Evolutionary conservation across 2,329 filamentous ascomycete species (phyloP).

Genomic region (Calonectria naviculata): DNA sequence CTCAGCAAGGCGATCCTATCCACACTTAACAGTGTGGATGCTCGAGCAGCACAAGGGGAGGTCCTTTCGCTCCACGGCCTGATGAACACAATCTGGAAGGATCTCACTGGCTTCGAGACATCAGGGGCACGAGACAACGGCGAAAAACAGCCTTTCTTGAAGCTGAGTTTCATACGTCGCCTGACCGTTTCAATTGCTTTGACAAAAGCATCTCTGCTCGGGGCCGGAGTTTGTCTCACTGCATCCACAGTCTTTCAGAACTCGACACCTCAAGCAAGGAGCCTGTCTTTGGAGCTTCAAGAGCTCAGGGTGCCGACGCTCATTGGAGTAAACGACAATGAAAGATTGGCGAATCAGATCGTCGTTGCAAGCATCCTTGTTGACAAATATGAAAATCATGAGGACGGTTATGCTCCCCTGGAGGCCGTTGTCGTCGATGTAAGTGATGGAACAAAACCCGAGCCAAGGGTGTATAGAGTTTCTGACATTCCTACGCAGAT

Average conservation of each 20-base stretch:
- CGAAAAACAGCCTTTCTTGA: slow-evolving; percentile 43
- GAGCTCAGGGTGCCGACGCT: slow-evolving; percentile 73
- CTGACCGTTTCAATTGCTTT: slow-evolving; percentile 66
- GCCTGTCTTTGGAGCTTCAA: slow-evolving; percentile 59
- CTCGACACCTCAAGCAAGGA: slow-evolving; percentile 40
- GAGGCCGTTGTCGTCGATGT: slow-evolving; percentile 74
- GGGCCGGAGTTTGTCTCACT: slow-evolving; percentile 67
- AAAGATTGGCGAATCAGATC: slow-evolving; percentile 74
- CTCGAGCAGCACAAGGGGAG: not conserved
- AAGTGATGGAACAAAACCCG: slow-evolving; percentile 36
- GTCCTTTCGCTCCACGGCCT: slow-evolving; percentile 39
- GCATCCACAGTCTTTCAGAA: slow-evolving; percentile 55
- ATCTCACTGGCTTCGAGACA: slow-evolving; percentile 41
- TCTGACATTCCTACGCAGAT: slow-evolving; percentile 48
- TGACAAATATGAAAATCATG: slow-evolving; percentile 58
- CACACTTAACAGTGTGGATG: slow-evolving; percentile 50
- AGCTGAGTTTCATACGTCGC: slow-evolving; percentile 50
- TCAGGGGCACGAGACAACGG: slow-evolving; percentile 12
- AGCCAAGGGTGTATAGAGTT: not conserved
- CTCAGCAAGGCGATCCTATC: slow-evolving; percentile 74
- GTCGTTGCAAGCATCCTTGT: slow-evolving; percentile 72
- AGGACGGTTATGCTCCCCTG: slow-evolving; percentile 65
- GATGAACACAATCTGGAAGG: slow-evolving; percentile 47
- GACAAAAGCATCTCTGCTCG: slow-evolving; percentile 76
- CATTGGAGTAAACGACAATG: slow-evolving; percentile 79